phyloP scores from a whole-genome alignment of 2,329 filamentous ascomycete genomes.

The Trichoderma brevicompactum region DNA sequence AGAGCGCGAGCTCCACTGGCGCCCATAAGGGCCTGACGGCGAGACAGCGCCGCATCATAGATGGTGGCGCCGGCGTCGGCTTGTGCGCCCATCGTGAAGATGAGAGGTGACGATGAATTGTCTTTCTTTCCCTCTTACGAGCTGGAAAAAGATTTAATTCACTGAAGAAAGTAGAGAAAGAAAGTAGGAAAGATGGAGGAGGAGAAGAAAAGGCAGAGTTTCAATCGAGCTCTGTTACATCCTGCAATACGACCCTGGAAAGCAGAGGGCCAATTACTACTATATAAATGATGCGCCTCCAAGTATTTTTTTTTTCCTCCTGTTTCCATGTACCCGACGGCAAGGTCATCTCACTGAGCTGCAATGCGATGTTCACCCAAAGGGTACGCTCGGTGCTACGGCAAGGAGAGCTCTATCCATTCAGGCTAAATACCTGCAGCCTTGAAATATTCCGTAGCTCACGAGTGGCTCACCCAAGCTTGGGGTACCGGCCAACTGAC shows the following conservation, averaged over 20 bases:
- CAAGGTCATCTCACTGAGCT: conserved; percentile 8
- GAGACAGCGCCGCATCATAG: conserved; percentile 57
- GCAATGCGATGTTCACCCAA: conserved; percentile 16
- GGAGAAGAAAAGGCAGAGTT: conserved; percentile 6
- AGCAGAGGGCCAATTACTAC: conserved; percentile 22
- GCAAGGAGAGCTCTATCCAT: conserved; percentile 21
- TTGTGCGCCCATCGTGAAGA: conserved; percentile 31
- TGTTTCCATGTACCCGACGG: conserved; percentile 23
- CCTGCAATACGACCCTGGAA: conserved; percentile 19
- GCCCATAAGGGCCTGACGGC: conserved; percentile 59
- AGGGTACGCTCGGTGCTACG: conserved; percentile 10
- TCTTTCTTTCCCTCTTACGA: conserved; percentile 1
- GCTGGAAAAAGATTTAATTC: background rate
- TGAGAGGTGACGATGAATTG: background rate
- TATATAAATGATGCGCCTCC: conserved; percentile 26
- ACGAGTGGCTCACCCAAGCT: conserved; percentile 21
- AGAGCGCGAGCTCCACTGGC: conserved; percentile 56
- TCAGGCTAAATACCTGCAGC: conserved; percentile 24
- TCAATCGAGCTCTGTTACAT: conserved; percentile 24
- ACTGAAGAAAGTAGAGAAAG: background rate
- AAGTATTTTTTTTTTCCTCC: background rate
- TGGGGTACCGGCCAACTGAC: conserved; percentile 14
- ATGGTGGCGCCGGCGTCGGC: conserved; percentile 28
- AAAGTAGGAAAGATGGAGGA: background rate
- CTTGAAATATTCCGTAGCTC: conserved; percentile 26